These are phyloP conservation scores for Capsicum pubescens DNA, from an alignment of 257 asterid genomes.

Conservation along the genomic window DNA sequence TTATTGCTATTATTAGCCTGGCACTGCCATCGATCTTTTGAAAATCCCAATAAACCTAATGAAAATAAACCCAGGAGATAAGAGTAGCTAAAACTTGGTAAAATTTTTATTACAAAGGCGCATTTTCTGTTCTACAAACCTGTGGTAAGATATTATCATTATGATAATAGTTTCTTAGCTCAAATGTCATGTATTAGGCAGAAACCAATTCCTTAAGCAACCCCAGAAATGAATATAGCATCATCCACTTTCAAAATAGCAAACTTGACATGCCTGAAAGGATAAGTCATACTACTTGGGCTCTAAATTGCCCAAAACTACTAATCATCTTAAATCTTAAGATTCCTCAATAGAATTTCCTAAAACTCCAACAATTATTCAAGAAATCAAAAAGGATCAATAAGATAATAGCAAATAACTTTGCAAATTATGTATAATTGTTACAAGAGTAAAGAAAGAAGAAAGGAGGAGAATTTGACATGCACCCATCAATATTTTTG, in stretches of 20 bases:
- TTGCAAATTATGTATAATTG: too few species aligned
- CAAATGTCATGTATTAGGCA: constrained; percentile 57
- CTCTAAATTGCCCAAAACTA: too few species aligned
- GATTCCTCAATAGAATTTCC: too few species aligned
- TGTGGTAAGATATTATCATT: constrained; percentile 88
- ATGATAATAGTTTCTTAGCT: constrained; percentile 55
- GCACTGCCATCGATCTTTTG: constrained; percentile 77
- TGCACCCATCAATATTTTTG: too few species aligned
- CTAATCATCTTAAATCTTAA: too few species aligned
- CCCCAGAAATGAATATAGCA: constrained; percentile 42
- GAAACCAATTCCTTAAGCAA: constrained; percentile 61
- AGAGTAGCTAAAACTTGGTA: neutral
- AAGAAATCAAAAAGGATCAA: too few species aligned
- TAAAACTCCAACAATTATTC: too few species aligned
- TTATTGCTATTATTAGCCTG: constrained; percentile 73
- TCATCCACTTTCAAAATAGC: constrained; percentile 45
- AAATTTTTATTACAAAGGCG: neutral
- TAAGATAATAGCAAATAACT: too few species aligned
- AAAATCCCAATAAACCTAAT: constrained; percentile 63
- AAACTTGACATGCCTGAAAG: constrained; percentile 34
- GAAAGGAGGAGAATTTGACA: too few species aligned
- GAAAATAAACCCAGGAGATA: constrained; percentile 28
- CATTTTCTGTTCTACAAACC: constrained; percentile 45
- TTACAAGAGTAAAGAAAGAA: too few species aligned
- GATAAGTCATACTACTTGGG: neutral